phyloP scores from a whole-genome alignment of 2,329 filamentous ascomycete genomes.

The Pyricularia pennisetigena region DNA sequence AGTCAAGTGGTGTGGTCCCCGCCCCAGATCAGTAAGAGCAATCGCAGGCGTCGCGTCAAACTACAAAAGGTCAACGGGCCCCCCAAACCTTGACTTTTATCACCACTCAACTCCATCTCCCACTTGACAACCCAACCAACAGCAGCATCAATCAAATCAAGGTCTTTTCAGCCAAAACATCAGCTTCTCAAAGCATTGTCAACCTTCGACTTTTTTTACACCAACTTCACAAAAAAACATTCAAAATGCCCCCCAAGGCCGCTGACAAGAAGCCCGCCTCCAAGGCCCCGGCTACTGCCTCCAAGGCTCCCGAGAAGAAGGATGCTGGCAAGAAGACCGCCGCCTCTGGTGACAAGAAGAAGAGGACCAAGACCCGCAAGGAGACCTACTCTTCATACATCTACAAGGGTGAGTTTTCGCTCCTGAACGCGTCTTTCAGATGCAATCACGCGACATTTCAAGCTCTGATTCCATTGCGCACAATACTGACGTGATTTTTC shows the following conservation, averaged over 20 bases:
- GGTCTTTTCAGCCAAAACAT: conserved; percentile 13
- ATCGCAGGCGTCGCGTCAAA: conserved; percentile 40
- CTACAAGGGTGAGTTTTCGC: conserved; percentile 77
- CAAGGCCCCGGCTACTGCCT: conserved; percentile 78
- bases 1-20: background rate
- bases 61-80: conserved; percentile 50
- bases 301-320: conserved; percentile 83
- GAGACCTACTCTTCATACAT: conserved; percentile 99
- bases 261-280: conserved; percentile 98
- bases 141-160: conserved; percentile 11
- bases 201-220: conserved; percentile 10
- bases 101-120: conserved; percentile 17
- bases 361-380: conserved; percentile 99
- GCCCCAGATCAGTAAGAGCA: conserved; percentile 46
- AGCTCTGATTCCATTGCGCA: background rate
- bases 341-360: conserved; percentile 97
- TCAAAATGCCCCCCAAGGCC: conserved; percentile 93
- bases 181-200: conserved; percentile 11
- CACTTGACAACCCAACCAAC: conserved; percentile 8
- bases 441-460: background rate
- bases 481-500: conserved; percentile 6
- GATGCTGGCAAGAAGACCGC: conserved; percentile 99
- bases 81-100: conserved; percentile 35
- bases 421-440: background rate
- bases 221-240: conserved; percentile 11